Evolutionary conservation across 2,329 filamentous ascomycete species (phyloP).

Genomic region (Aureobasidium sp.): DNA sequence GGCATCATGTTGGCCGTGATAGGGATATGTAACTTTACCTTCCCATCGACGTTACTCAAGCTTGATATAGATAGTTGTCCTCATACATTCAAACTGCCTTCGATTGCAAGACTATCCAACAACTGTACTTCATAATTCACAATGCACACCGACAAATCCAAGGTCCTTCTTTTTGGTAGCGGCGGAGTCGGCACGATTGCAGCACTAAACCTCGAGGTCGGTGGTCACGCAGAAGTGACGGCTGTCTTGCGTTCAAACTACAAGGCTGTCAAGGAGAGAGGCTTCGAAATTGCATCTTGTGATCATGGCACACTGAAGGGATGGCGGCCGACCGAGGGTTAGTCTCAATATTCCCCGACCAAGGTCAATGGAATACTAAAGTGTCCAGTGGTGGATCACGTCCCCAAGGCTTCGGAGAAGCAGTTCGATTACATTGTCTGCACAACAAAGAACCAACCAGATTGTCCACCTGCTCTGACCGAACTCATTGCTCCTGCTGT

Average conservation of each 20-base stretch:
- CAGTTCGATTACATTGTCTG: conserved; percentile 49
- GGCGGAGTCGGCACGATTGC: conserved; percentile 53
- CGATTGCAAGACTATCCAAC: neutral
- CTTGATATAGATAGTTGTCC: conserved; percentile 7
- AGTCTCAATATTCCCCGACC: neutral
- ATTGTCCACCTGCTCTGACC: conserved; percentile 40
- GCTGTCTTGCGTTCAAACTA: conserved; percentile 53
- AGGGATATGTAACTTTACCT: neutral
- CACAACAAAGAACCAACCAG: conserved; percentile 51
- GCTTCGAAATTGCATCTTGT: conserved; percentile 50
- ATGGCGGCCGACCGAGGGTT: conserved; percentile 39
- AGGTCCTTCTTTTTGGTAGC: conserved; percentile 47
- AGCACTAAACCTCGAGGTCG: conserved; percentile 47
- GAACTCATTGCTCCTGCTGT: conserved; percentile 46
- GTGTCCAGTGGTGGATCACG: conserved; percentile 37
- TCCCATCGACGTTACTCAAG: neutral
- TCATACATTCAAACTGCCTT: neutral
- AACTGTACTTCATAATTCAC: neutral
- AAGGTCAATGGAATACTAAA: conserved; percentile 14
- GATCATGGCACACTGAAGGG: conserved; percentile 46
- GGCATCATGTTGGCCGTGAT: conserved; percentile 2
- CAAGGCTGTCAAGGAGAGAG: conserved; percentile 38
- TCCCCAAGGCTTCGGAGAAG: conserved; percentile 39
- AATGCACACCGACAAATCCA: conserved; percentile 18
- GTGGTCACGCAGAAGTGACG: conserved; percentile 46